These are phyloP conservation scores for Pseudonitzschia multistriata DNA, from an alignment of 108 stramenopile species.

Conservation along the genomic window DNA sequence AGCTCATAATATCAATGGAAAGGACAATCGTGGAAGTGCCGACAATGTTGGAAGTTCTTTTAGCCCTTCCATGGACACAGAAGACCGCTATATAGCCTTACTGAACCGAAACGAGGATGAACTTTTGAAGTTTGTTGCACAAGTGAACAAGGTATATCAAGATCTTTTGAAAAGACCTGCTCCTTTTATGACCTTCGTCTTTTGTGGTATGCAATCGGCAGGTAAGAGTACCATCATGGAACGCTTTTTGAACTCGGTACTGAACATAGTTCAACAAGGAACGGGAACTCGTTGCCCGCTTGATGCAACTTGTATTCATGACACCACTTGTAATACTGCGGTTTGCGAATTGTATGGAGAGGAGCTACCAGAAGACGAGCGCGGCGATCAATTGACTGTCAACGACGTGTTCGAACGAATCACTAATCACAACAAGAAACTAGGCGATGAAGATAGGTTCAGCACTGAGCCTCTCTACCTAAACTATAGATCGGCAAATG, in stretches of 20 bases:
- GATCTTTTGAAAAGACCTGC: constrained; percentile 53
- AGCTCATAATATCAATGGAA: background rate
- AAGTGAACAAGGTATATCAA: constrained; percentile 70
- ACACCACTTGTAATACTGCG: constrained; percentile 34
- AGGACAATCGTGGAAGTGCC: background rate
- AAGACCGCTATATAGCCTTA: constrained; percentile 48
- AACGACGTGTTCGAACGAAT: constrained; percentile 64
- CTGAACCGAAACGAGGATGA: constrained; percentile 61
- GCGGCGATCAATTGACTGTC: constrained; percentile 46
- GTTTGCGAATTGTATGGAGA: constrained; percentile 56
- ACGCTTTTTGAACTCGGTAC: constrained; percentile 59
- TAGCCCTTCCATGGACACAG: background rate
- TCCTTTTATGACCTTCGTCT: constrained; percentile 76
- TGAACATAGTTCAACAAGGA: constrained; percentile 80
- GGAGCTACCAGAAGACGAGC: constrained; percentile 40
- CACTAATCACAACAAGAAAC: constrained; percentile 53
- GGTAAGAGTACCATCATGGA: constrained; percentile 82
- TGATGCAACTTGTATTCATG: constrained; percentile 77
- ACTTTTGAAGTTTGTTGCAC: constrained; percentile 59
- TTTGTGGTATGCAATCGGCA: constrained; percentile 74
- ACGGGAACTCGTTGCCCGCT: constrained; percentile 78
- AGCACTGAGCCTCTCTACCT: constrained; percentile 53
- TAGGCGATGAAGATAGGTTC: constrained; percentile 60
- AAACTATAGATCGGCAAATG: constrained; percentile 58
- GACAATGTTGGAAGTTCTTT: no score